Base-by-base conservation (phyloP, 257 asterid genomes). In the Knoxia roxburghii region DNA sequence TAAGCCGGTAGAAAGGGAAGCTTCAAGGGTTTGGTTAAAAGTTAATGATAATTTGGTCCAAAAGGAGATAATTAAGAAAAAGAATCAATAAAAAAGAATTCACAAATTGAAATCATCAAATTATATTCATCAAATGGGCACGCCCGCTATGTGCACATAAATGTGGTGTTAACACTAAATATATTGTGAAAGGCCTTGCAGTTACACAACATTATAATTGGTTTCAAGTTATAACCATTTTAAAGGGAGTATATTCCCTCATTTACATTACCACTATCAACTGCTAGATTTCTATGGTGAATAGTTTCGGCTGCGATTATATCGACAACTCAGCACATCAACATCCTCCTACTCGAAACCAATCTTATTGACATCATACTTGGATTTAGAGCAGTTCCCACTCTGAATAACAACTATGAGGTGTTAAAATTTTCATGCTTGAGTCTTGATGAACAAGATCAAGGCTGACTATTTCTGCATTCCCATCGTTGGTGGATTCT, bases 341-440 rank as follows among this genome's bases (percentile, higher is more conserved):
- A 3, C 41, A 37, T 20, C 50, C 48, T 27, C n/a, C n/a, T n/a
- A n/a, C 32, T 62, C 37, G 21, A n/a, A 35, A 43, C 43, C 69
- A 30, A 33, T 15, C n/a, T 41, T 24, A 57, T 35, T 45, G 49
- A 53, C 65, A 46, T 26, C 8, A 27, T 57, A 24, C 11, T 62
- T 26, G 39, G 2, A 27, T 51, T 69, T 68, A 81, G 24, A 81
- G 75, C 63, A 81, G 72, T 77, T 81, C 86, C 86, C 86, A 81
- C 46, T 78, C 84, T 21, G 82, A 65, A 40, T 81, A 84, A 53
- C 72, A 73, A 46, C 43, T 66, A 45, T 20, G 66, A 61, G 58
- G 43, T 53, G 72, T 61, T 58, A 61, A 65, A 20, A 32, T 26
- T 55, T 61, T 27, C 17, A 59, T 23, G 54, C 41, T 68, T 17